Conservation (phyloP, 306 rosid species). For the Castanospermum australe region DNA sequence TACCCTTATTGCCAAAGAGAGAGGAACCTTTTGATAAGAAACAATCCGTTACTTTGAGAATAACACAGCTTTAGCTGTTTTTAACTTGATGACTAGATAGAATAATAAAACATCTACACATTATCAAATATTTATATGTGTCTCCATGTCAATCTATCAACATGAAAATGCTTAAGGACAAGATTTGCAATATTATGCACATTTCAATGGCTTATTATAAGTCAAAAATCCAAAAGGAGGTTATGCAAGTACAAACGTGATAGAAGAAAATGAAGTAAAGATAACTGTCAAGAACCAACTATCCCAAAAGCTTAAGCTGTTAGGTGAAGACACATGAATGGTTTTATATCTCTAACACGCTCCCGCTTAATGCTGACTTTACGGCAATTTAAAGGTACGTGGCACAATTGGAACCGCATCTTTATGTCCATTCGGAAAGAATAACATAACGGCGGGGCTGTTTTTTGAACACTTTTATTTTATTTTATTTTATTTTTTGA, state of each 20-base stretch:
- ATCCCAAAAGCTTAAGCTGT: too few relatives aligned
- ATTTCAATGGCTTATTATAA: neutral
- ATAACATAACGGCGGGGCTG: neutral
- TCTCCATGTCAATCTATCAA: neutral
- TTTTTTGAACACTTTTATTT: neutral
- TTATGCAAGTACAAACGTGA: neutral
- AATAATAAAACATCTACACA: neutral
- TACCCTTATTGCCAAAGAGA: constrained; percentile 74
- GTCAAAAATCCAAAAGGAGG: neutral
- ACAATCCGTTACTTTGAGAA: constrained; percentile 33
- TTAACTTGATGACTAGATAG: constrained; percentile 14
- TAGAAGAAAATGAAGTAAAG: neutral
- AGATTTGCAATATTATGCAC: neutral
- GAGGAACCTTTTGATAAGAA: constrained; percentile 68
- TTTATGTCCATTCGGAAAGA: neutral
- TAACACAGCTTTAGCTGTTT: constrained; percentile 14
- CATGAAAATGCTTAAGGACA: constrained; percentile 9
- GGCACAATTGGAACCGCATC: neutral
- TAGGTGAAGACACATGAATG: too few relatives aligned
- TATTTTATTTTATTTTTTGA: too few relatives aligned
- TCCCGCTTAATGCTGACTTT: too few relatives aligned
- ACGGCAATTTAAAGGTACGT: neutral
- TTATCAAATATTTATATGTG: neutral
- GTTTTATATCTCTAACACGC: too few relatives aligned
- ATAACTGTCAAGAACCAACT: too few relatives aligned